Evolutionary conservation across 169 alveolate genomes (phyloP).

Genomic region (Cryptosporidium muris): DNA sequence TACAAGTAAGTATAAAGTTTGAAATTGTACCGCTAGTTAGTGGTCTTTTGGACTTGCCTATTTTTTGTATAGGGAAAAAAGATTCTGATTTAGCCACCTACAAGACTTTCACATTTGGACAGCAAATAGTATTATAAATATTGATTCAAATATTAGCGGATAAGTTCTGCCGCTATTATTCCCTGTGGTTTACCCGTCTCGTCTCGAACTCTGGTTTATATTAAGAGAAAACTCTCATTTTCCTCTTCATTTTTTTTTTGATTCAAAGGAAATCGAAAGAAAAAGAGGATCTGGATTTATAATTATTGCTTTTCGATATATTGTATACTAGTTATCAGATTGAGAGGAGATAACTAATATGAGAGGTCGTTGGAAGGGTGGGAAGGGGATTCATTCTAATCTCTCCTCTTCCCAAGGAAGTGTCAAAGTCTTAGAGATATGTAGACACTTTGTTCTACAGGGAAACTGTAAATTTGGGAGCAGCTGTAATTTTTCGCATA

Average conservation of each 20-base stretch:
- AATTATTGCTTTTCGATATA: neutral
- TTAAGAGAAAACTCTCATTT: neutral
- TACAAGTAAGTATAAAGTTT: constrained; percentile 27
- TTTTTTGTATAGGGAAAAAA: constrained; percentile 3
- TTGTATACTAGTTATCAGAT: neutral
- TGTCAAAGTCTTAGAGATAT: constrained; percentile 55
- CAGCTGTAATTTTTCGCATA: constrained; percentile 57
- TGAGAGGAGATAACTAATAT: neutral
- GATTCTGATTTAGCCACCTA: constrained; percentile 1
- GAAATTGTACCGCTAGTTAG: constrained; percentile 35
- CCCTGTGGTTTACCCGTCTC: neutral
- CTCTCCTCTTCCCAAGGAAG: constrained; percentile 15
- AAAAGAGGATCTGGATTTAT: neutral
- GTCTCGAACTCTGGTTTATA: neutral
- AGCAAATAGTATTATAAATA: constrained; percentile 33
- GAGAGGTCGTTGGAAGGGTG: constrained; percentile 72
- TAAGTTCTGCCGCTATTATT: neutral
- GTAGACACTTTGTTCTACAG: constrained; percentile 68
- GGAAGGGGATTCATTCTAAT: constrained; percentile 32
- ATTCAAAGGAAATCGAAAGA: neutral
- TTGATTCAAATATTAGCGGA: constrained; percentile 9
- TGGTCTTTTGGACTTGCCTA: constrained; percentile 43
- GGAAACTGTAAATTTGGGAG: constrained; percentile 64
- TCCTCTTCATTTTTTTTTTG: neutral
- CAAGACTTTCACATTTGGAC: constrained; percentile 39